phyloP scores from a whole-genome alignment of 225 moss, liverwort and hornwort species.

The Anthoceros angustus region DNA sequence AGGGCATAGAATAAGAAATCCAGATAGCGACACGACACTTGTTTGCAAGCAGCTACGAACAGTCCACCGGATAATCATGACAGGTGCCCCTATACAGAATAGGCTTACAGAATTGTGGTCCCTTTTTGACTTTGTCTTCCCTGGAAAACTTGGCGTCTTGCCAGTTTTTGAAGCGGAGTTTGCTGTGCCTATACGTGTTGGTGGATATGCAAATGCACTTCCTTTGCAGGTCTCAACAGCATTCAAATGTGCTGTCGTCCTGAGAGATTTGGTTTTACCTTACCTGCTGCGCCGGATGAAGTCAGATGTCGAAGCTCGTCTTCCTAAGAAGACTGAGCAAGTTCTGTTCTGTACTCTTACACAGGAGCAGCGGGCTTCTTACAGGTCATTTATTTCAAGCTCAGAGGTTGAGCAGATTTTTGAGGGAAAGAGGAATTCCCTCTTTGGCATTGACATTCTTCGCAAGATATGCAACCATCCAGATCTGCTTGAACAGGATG shows the following conservation, averaged over 20 bases:
- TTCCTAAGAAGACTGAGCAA: constrained; percentile 93
- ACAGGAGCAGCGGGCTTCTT: constrained; percentile 58
- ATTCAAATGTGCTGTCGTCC: constrained; percentile 91
- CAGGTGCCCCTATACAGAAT: constrained; percentile 97
- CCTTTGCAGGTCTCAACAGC: constrained; percentile 92
- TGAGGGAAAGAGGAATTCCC: constrained; percentile 61
- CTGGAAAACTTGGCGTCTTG: constrained; percentile 83
- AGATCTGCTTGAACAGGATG: constrained; percentile 77
- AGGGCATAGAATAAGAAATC: constrained; percentile 91
- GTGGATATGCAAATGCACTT: constrained; percentile 91
- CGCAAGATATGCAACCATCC: constrained; percentile 97
- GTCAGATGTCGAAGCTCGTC: constrained; percentile 70
- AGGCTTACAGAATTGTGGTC: constrained; percentile 92
- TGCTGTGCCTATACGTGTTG: constrained; percentile 74
- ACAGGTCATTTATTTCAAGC: constrained; percentile 86
- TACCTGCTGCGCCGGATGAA: constrained; percentile 94
- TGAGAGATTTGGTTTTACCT: constrained; percentile 88
- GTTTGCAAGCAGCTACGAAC: constrained; percentile 98
- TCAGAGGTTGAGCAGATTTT: constrained; percentile 97
- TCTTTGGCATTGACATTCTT: constrained; percentile 85
- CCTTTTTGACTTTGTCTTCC: constrained; percentile 94
- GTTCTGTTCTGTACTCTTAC: constrained; percentile 78
- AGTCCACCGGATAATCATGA: constrained; percentile 87
- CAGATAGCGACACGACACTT: constrained; percentile 72
- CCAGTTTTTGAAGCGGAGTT: constrained; percentile 94